Evolutionary conservation across 352 stramenopile species (phyloP), one percentile per base, ranked within the genome.

Genomic region (Phytophthora foliorum): DNA sequence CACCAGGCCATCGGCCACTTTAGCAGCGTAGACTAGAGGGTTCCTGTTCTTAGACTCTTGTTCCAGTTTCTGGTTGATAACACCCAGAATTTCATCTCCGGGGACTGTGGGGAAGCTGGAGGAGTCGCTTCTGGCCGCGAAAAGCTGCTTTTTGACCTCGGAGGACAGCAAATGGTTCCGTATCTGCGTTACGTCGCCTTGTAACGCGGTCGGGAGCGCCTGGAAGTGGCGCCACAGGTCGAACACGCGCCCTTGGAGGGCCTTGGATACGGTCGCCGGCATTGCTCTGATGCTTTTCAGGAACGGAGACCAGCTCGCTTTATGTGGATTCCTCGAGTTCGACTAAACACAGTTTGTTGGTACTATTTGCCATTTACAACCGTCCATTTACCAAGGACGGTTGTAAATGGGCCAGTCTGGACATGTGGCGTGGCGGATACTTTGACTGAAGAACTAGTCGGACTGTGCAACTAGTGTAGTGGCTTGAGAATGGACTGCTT

Each of bases 191-290:
- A 73, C 63, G 8, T 77, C 69, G 13, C 48, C 25, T 42, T 65
- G 61, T 16, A 75, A 42, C 27, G 61, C 57, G 14, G 51, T 53
- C 24, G 69, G 58, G 5, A 80, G 67, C 32, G 68, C 59, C 58
- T 78, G 70, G 56, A 78, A 80, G 57, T 71, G 67, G 31, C 67
- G 67, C 64, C 56, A 78, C 34, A 73, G 59, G 51, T 80, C 75
- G 48, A 82, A 82, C 44, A 78, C 73, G n/a, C 73, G 69, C 24
- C 73, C 73, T 16, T 78, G 59, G n/a, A 78, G 68, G 42, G 69
- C 72, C 38, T 69, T 69, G 32, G 49, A 55, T 14, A 67, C 36
- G 11, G 36, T 49, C 19, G 21, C 25, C 27, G 36, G 36, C 36
- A 42, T 42, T 36, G n/a, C 10, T 36, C 31, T 36, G 31, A 10